phyloP scores from a whole-genome alignment of 2,329 filamentous ascomycete species.

The Trichoderma arundinaceum region DNA sequence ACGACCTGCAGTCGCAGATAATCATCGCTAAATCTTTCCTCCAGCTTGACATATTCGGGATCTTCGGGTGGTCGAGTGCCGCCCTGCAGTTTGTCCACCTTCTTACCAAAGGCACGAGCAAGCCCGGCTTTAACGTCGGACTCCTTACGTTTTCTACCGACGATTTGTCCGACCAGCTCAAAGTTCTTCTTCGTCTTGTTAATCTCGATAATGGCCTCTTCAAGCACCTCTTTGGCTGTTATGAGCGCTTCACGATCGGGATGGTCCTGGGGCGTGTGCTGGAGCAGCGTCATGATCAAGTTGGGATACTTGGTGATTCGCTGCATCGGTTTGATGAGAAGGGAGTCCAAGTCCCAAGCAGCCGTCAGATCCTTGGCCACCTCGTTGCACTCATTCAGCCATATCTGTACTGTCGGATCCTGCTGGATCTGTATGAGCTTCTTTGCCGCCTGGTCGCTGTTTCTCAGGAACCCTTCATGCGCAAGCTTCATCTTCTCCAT shows the following conservation, averaged over 20 bases:
- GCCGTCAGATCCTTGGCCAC: conserved; percentile 90
- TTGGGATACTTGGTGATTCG: conserved; percentile 93
- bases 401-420: conserved; percentile 72
- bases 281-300: conserved; percentile 78
- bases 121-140: conserved; percentile 85
- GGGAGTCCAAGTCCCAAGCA: conserved; percentile 92
- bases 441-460: conserved; percentile 66
- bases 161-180: conserved; percentile 88
- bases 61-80: conserved; percentile 72
- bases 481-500: conserved; percentile 65
- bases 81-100: conserved; percentile 80
- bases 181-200: conserved; percentile 96
- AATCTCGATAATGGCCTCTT: conserved; percentile 79
- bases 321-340: conserved; percentile 97
- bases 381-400: conserved; percentile 91
- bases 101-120: conserved; percentile 86
- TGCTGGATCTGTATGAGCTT: conserved; percentile 67
- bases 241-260: conserved; percentile 75
- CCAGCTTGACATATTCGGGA: conserved; percentile 76
- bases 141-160: conserved; percentile 83
- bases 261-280: conserved; percentile 80
- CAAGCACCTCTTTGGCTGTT: conserved; percentile 57
- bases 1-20: conserved; percentile 92
- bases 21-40: conserved; percentile 89
- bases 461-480: conserved; percentile 67